Evolutionary conservation across 2,329 filamentous ascomycete genomes (phyloP).

Genomic region (Diaporthe batatas): DNA sequence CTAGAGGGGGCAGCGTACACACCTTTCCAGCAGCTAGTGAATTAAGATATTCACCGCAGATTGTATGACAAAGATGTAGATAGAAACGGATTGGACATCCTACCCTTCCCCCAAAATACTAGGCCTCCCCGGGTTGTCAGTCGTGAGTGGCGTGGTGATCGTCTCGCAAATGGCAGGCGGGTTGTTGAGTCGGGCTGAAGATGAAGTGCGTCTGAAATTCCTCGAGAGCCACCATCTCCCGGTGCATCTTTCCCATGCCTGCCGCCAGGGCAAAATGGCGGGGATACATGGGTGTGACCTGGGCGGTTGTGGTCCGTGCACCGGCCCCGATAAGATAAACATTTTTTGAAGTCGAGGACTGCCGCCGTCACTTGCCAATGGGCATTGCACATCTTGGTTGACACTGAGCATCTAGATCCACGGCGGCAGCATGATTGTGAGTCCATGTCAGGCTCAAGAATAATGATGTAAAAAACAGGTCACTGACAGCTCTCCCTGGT

Average conservation of each 20-base stretch:
- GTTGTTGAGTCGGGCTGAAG: constrained; percentile 1
- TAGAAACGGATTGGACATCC: constrained; percentile 34
- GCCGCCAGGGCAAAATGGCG: constrained; percentile 1
- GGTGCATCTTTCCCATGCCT: neutral
- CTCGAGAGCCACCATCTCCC: no score
- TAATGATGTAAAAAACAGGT: no score
- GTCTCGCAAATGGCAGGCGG: neutral
- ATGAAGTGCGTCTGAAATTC: neutral
- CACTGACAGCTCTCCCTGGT: constrained; percentile 41
- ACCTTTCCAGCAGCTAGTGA: constrained; percentile 30
- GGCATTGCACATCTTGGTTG: no score
- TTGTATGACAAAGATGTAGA: constrained; percentile 32
- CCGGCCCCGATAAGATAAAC: constrained; percentile 16
- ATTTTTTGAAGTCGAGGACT: constrained; percentile 5
- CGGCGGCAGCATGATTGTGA: constrained; percentile 53
- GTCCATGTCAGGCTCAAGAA: constrained; percentile 29
- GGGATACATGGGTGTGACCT: neutral
- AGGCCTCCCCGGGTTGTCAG: constrained; percentile 16
- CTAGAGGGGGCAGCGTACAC: constrained; percentile 9
- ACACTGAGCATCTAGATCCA: no score
- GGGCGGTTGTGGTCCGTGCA: no score
- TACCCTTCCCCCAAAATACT: constrained; percentile 35
- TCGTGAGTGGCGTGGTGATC: constrained; percentile 24
- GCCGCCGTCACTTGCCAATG: no score
- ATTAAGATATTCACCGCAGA: constrained; percentile 32